These are phyloP conservation scores for Delitschia confertaspora DNA, from an alignment of 495 filamentous ascomycete genomes.

Conservation along the genomic window DNA sequence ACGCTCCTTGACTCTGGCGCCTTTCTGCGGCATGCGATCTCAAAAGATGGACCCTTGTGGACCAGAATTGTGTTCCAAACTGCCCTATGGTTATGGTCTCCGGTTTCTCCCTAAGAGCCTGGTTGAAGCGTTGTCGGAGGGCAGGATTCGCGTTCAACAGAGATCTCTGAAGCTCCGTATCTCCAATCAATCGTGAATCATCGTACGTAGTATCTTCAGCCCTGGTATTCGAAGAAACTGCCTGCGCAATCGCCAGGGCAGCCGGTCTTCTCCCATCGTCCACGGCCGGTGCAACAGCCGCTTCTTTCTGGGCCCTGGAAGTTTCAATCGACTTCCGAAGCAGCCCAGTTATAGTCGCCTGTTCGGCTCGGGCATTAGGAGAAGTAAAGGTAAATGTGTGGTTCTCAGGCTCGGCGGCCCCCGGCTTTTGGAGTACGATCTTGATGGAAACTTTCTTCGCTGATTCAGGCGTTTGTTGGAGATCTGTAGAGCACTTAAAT, in stretches of 20 bases:
- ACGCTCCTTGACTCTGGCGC: conserved; percentile 72
- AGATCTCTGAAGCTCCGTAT: conserved; percentile 75
- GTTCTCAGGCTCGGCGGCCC: conserved; percentile 48
- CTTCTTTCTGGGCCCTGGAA: conserved; percentile 47
- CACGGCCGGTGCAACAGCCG: conserved; percentile 30
- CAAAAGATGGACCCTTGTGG: conserved; percentile 69
- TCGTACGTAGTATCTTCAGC: conserved; percentile 58
- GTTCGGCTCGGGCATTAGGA: conserved; percentile 65
- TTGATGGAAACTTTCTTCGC: conserved; percentile 84
- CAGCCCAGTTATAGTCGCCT: conserved; percentile 70
- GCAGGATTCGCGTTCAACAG: conserved; percentile 65
- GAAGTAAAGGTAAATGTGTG: conserved; percentile 87
- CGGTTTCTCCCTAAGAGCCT: conserved; percentile 67
- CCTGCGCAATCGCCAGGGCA: conserved; percentile 53
- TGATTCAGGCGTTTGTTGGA: conserved; percentile 82
- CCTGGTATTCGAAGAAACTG: conserved; percentile 39
- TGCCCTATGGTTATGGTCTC: conserved; percentile 65
- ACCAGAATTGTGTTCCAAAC: conserved; percentile 90
- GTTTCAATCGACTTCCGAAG: conserved; percentile 69
- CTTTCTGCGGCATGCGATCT: conserved; percentile 85
- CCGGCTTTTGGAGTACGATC: conserved; percentile 60
- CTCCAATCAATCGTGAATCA: conserved; percentile 59
- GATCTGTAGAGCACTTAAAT: conserved; percentile 42
- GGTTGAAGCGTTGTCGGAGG: conserved; percentile 71
- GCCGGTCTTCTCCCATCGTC: conserved; percentile 39